Conservation (phyloP, 352 stramenopile species). For the Phytophthora rubi region DNA sequence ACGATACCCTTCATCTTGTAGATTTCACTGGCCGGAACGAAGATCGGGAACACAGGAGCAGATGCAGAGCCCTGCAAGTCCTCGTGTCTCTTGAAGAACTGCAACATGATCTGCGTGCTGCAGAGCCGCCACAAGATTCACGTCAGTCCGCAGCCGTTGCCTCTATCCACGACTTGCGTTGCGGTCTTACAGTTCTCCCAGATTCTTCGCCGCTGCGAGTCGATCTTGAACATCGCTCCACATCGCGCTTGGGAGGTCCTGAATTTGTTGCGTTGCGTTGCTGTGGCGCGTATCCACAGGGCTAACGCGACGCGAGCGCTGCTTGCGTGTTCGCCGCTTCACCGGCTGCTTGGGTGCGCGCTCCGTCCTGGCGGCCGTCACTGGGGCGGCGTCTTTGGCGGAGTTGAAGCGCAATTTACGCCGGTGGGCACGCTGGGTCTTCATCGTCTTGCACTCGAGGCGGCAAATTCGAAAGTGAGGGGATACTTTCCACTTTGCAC, state of each 20-base stretch:
- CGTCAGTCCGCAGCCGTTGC: conserved; percentile 2
- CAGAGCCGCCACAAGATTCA: neutral
- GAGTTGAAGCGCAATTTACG: conserved; percentile 39
- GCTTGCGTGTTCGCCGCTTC: conserved; percentile 34
- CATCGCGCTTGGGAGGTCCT: conserved; percentile 28
- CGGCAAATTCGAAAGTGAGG: conserved; percentile 43
- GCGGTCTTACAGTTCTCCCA: conserved; percentile 56
- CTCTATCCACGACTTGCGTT: neutral
- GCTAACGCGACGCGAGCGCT: conserved; percentile 18
- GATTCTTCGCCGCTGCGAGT: conserved; percentile 48
- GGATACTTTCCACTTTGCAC: conserved; percentile 9
- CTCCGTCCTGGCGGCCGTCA: conserved; percentile 27
- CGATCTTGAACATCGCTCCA: conserved; percentile 49
- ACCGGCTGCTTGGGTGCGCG: conserved; percentile 16
- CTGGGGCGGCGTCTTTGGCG: conserved; percentile 11
- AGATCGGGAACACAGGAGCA: conserved; percentile 43
- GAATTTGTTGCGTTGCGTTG: neutral
- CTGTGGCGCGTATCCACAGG: conserved; percentile 1
- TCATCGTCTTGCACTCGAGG: conserved; percentile 29
- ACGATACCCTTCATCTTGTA: conserved; percentile 70
- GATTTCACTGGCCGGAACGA: conserved; percentile 62
- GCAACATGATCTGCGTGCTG: conserved; percentile 58
- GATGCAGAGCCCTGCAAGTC: conserved; percentile 28
- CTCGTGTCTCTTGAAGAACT: conserved; percentile 77
- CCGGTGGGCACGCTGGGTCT: conserved; percentile 26